phyloP scores from a whole-genome alignment of 768 basidiomycete species.

The Terana coerulea region DNA sequence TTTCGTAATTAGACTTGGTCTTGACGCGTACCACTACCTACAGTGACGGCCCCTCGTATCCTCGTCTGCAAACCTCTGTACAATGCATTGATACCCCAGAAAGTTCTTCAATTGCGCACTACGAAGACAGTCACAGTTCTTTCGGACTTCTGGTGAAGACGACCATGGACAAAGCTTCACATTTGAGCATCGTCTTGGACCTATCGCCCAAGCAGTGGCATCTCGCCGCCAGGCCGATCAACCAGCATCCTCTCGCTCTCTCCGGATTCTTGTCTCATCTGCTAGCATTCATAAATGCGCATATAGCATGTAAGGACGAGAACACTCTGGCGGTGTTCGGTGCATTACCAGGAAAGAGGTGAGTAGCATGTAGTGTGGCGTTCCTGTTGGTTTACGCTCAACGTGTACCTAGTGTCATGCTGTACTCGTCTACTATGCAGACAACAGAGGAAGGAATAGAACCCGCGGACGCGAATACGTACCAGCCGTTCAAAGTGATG shows the following conservation, averaged over 20 bases:
- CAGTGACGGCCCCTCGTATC: too few species aligned
- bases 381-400: too few species aligned
- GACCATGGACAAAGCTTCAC: slow-evolving; percentile 48
- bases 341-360: slow-evolving; percentile 84
- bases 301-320: slow-evolving; percentile 87
- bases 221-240: slow-evolving; percentile 49
- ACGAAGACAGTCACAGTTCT: too few species aligned
- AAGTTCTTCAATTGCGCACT: too few species aligned
- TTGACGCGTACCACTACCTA: too few species aligned
- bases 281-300: slow-evolving; percentile 88
- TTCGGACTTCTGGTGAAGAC: too few species aligned
- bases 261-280: slow-evolving; percentile 77
- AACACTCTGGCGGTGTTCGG: slow-evolving; percentile 92
- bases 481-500: slow-evolving; percentile 77
- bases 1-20: too few species aligned
- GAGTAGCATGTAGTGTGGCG: background rate
- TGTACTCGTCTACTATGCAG: slow-evolving; percentile 68
- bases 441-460: slow-evolving; percentile 32
- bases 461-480: slow-evolving; percentile 70
- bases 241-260: slow-evolving; percentile 56
- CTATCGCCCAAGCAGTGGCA: slow-evolving; percentile 87
- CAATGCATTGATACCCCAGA: too few species aligned
- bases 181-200: slow-evolving; percentile 84
- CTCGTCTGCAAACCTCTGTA: too few species aligned
- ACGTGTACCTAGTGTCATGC: slow-evolving; percentile 62